Base-by-base conservation (phyloP, 805 yeast genomes). In the Pichia heedii region DNA sequence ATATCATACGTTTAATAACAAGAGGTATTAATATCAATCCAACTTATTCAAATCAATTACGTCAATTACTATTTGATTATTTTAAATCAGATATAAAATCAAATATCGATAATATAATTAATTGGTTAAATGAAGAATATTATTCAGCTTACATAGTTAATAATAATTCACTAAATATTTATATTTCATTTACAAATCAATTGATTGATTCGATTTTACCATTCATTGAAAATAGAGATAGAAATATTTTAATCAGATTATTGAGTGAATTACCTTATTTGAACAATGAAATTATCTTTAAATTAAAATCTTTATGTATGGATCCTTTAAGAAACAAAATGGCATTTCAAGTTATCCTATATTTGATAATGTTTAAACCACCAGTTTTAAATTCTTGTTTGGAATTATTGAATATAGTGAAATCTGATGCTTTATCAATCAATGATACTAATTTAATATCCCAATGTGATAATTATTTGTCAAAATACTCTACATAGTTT, bases 41-140 rank as follows among this genome's bases (percentile, higher is more conserved):
- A 55, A 75, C 68, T 37, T 69, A 76, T 58, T 69, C 85, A 47
- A 74, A 77, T 43, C 57, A 77, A 47, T 75, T 90, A 12, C 71
- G 96, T 52, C 77, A 74, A 20, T 76, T 86, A 20, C 65, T 93
- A 11, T 81, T 82, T 47, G 77, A 79, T 16, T 84, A 82, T 57
- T 80, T 87, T 43, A 68, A 85, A 54, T 79, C 73, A 11, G 85
- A 84, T 55, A 79, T 89, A 53, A 82, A 82, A 43, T 69, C 68
- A 10, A 68, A 90, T 30, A 71, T 89, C 12, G 94, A 85, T 46
- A 63, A 81, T 30, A 79, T 87, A 18, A 78, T 90, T 33, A 88
- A 84, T 49, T 93, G 99, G 99, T 66, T 93, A 43, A 89, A 84
- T 54, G 98, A 93, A 63, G 98, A 93, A 61, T 93, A 96, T 40